A percentile compares a stretch with the other conserved stretches of the same genome.
Conservation (phyloP, 768 basidiomycete species). For the Podaxis pistillaris region DNA sequence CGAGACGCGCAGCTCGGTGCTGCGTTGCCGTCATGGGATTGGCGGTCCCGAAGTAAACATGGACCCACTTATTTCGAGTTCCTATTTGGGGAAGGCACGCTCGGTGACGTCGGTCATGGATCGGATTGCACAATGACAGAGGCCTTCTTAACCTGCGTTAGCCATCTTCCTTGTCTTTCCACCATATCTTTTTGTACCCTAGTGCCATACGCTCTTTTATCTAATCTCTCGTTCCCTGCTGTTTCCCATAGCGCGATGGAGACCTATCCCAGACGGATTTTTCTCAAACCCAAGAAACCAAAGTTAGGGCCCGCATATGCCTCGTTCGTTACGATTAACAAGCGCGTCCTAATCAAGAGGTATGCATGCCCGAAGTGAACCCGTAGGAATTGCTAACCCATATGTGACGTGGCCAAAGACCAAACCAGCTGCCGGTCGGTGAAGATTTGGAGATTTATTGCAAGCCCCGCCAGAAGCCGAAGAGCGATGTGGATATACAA, state of each 20-base stretch:
- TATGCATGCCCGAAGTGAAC: neutral
- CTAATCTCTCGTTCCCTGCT: neutral
- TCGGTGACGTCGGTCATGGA: constrained; percentile 3
- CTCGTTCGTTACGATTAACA: neutral
- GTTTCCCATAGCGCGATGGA: neutral
- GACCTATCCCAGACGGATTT: neutral
- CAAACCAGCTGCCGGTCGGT: neutral
- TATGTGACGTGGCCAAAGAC: neutral
- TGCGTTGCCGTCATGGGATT: neutral
- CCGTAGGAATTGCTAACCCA: neutral
- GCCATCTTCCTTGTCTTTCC: neutral
- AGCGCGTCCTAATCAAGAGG: neutral
- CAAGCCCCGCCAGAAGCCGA: neutral
- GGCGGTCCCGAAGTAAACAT: neutral
- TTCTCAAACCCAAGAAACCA: neutral
- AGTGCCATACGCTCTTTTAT: neutral
- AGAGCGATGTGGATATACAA: neutral
- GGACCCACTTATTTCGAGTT: constrained; percentile 1
- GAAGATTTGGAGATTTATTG: neutral
- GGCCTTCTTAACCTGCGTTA: neutral
- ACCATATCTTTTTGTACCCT: neutral
- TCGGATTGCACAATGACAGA: neutral
- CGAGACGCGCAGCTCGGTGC: neutral
- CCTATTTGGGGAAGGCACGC: neutral
- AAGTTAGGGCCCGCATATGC: neutral